Percentiles rank a stretch among this genome's conserved stretches.
Evolutionary conservation across 371 early-diverging fungal species (phyloP).

Genomic region (Phascolomyces articulosus): DNA sequence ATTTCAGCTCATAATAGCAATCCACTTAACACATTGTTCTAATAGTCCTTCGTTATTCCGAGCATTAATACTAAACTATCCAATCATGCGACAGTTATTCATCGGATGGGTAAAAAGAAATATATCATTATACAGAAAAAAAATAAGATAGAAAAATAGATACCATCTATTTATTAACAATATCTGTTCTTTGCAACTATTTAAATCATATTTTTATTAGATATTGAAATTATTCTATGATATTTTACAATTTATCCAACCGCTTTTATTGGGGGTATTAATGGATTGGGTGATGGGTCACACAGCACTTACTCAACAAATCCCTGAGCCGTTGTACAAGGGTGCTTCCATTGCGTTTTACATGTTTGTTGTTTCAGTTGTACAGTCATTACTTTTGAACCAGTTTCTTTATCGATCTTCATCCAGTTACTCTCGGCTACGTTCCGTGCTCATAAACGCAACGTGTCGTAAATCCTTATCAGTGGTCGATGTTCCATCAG

Average conservation of each 20-base stretch:
- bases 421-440: constrained; percentile 79
- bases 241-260: constrained; percentile 61
- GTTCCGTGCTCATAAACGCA: constrained; percentile 69
- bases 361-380: not conserved
- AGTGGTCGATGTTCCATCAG: constrained; percentile 46
- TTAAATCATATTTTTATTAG: constrained; percentile 21
- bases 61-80: constrained; percentile 54
- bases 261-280: not conserved
- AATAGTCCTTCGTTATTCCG: constrained; percentile 71
- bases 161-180: too few relatives aligned
- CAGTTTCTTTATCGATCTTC: constrained; percentile 14
- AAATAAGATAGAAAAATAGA: not conserved
- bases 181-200: too few relatives aligned
- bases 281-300: constrained; percentile 1
- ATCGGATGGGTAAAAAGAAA: constrained; percentile 55
- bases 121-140: not conserved
- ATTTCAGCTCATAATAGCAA: too few relatives aligned
- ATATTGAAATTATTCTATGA: constrained; percentile 84
- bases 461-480: constrained; percentile 80
- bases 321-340: constrained; percentile 2
- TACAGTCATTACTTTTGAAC: constrained; percentile 57
- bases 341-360: constrained; percentile 2
- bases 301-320: not conserved
- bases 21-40: too few relatives aligned
- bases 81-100: constrained; percentile 70